Evolutionary conservation across 176 grass and related monocot species (phyloP).

Genomic region (Oropetium thomaeum): DNA sequence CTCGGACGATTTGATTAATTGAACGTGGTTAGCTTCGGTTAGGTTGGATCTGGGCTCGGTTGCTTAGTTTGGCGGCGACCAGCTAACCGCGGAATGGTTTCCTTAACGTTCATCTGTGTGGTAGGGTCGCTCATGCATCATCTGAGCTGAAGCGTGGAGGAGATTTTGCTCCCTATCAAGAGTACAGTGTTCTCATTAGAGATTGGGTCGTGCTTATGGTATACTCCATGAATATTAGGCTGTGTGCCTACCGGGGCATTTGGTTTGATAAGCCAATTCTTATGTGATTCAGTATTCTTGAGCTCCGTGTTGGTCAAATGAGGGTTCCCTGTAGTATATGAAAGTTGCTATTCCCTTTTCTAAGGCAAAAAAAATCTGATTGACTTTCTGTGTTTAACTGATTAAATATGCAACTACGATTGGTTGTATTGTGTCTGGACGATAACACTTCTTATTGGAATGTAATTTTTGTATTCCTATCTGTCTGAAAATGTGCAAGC

Average conservation of each 20-base stretch:
- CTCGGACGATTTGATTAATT: slow-evolving; percentile 11
- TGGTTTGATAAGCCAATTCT: not conserved
- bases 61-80: not conserved
- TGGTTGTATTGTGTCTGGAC: not conserved
- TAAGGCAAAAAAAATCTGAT: not conserved
- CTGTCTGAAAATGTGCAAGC: not conserved
- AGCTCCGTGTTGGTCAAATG: not conserved
- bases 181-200: not conserved
- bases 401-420: not conserved
- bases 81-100: not conserved
- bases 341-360: not conserved
- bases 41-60: slow-evolving; percentile 32
- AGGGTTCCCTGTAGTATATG: not conserved
- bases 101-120: not conserved
- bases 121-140: not conserved
- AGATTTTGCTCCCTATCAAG: not conserved
- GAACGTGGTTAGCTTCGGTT: not conserved
- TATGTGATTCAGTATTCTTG: not conserved
- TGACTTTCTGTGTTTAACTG: not conserved
- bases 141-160: slow-evolving; percentile 5
- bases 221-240: not conserved
- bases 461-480: not conserved
- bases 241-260: not conserved
- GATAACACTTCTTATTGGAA: not conserved
- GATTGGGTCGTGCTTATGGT: not conserved